These are phyloP conservation scores for Jatropha curcas DNA, from an alignment of 345 rosid species.

Conservation along the genomic window DNA sequence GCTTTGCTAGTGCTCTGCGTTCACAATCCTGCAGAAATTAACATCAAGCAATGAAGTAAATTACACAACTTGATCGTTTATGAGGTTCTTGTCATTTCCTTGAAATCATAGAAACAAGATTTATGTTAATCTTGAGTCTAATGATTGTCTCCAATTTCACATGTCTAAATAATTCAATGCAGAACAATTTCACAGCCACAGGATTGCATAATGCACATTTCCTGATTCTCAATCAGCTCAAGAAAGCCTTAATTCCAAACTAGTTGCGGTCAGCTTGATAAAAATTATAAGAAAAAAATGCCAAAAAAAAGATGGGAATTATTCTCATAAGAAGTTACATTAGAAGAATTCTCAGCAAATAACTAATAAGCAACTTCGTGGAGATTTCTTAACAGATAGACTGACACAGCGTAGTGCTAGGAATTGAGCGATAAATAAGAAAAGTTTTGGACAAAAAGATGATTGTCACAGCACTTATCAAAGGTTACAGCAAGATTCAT, in stretches of 20 bases:
- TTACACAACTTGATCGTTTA: neutral
- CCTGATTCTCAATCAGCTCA: neutral
- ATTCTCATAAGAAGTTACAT: neutral
- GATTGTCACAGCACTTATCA: neutral
- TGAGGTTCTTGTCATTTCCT: neutral
- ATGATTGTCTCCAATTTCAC: neutral
- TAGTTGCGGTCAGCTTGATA: neutral
- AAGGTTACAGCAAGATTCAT: neutral
- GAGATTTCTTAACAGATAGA: neutral
- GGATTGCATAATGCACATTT: no score
- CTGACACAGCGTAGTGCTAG: neutral
- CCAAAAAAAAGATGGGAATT: neutral
- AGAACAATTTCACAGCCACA: neutral
- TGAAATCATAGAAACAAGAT: neutral
- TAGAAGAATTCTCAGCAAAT: neutral
- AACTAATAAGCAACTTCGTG: neutral
- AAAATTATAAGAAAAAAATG: neutral
- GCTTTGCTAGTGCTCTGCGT: slow-evolving; percentile 67
- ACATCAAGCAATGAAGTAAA: neutral
- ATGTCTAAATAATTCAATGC: neutral
- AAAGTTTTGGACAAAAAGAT: neutral
- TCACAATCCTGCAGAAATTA: slow-evolving; percentile 73
- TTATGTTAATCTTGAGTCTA: neutral
- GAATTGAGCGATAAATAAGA: neutral
- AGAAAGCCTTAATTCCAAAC: neutral